Evolutionary conservation across 2,329 filamentous ascomycete species (phyloP), one percentile per base, ranked within the genome.

Genomic region (Botryosphaeria dothidea): DNA sequence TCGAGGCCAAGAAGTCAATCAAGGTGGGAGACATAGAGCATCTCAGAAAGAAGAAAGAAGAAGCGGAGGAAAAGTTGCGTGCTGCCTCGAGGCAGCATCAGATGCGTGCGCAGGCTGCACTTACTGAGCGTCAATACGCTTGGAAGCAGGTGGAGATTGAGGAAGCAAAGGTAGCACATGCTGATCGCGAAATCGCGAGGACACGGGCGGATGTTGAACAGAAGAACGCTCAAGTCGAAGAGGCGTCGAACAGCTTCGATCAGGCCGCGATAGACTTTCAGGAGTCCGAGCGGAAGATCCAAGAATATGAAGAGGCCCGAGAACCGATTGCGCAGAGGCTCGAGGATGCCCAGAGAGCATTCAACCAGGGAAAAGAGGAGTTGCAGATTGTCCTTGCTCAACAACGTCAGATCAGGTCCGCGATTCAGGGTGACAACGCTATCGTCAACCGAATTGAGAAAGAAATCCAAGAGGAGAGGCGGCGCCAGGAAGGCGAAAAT

Each of bases 111-210:
- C 87, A 86, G 65, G 83, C 88, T 52, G 82, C 82, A 36, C 82
- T 86, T 25, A 81, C 91, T 49, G 80, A 83, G 48, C 83, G 85
- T 19, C 90, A 96, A 78, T 82, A 92, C 67, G 89, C 90, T n/a
- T 99, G 95, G 56, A 46, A 46, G 25, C 92, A 96, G 72, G 93
- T 98, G 1, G 86, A 88, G 56, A 88, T 92, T 64, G 85, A 91
- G 75, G 94, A 98, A 76, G 79, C 76, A 38, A 25, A n/a, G 23
- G 25, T 81, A 6, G 71, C 69, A 46, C 38, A 5, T 3, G 56
- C 27, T 4, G 19, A 60, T 23, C n/a, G n/a, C 13, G 17, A 46
- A 3, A 69, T 83, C 2, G 66, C 62, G 6, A 54, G 67, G 5
- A 41, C 56, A 4, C 4, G 46, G 17, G 41, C 41, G 15, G 81